phyloP scores from a whole-genome alignment of 306 rosid genomes.

The Begonia peltatifolia region DNA sequence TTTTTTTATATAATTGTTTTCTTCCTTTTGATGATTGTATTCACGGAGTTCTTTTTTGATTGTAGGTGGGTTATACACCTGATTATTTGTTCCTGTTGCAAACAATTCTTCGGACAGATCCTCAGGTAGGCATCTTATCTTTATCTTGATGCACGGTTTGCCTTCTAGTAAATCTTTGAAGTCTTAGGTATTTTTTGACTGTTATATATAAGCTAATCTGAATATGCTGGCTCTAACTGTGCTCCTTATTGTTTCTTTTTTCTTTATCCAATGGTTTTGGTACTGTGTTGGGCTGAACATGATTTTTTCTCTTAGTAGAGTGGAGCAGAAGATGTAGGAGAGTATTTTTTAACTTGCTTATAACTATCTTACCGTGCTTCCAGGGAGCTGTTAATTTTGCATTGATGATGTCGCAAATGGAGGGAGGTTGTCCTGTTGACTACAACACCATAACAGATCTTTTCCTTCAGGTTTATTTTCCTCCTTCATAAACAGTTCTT shows the following conservation, averaged over 20 bases:
- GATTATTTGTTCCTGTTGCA: conserved; percentile 95
- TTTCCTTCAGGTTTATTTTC: conserved; percentile 75
- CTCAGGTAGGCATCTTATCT: conserved; percentile 43
- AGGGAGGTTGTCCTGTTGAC: conserved; percentile 97
- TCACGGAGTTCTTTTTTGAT: conserved; percentile 13
- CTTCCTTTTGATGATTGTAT: conserved; percentile 2
- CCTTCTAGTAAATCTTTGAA: too few relatives aligned
- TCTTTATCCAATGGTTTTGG: too few relatives aligned
- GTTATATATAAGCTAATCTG: too few relatives aligned
- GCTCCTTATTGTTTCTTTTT: too few relatives aligned
- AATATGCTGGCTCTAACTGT: too few relatives aligned
- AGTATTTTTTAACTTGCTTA: too few relatives aligned
- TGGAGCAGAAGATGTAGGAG: too few relatives aligned
- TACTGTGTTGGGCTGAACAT: too few relatives aligned
- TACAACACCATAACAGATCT: conserved; percentile 97
- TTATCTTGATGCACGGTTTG: too few relatives aligned
- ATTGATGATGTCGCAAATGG: conserved; percentile 99
- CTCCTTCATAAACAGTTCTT: too few relatives aligned
- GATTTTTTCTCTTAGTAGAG: too few relatives aligned
- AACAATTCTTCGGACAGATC: conserved; percentile 92
- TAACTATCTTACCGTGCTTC: conserved; percentile 6
- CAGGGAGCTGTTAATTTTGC: conserved; percentile 99
- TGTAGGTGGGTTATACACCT: conserved; percentile 91
- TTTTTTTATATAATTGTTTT: background rate
- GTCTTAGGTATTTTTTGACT: too few relatives aligned